These are phyloP conservation scores for Aegilops umbellulata DNA, from an alignment of 176 grass and related monocot species.

Conservation along the genomic window DNA sequence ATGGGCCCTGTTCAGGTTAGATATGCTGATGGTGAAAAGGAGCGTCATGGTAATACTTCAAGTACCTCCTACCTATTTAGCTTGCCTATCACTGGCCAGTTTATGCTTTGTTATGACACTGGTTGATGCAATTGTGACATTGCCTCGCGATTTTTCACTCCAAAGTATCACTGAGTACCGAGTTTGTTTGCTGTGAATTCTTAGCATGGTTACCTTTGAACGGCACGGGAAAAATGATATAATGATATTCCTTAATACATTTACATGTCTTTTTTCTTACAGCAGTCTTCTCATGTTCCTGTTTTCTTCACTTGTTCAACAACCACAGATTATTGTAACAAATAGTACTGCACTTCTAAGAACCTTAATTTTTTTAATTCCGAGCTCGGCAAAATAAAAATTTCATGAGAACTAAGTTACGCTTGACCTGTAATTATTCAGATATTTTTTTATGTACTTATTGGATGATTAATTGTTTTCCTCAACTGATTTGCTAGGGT, in stretches of 20 bases:
- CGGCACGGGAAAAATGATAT: not conserved
- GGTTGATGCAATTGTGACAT: not conserved
- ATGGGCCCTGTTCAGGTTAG: constrained; percentile 93
- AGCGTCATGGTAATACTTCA: constrained; percentile 71
- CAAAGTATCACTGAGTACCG: not conserved
- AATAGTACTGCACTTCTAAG: not conserved
- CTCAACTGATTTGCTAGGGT: constrained; percentile 49
- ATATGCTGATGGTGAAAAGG: constrained; percentile 97
- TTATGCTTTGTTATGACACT: not conserved
- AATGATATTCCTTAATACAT: not conserved
- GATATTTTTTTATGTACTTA: not conserved
- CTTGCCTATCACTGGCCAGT: not conserved
- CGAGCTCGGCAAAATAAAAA: not conserved
- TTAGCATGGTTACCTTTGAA: not conserved
- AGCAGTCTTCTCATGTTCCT: constrained; percentile 15
- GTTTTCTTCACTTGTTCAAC: not conserved
- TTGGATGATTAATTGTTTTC: constrained; percentile 22
- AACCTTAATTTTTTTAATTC: constrained; percentile 24
- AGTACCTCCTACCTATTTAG: not conserved
- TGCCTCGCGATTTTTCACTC: not conserved
- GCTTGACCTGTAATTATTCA: constrained; percentile 17
- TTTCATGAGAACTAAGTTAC: constrained; percentile 20
- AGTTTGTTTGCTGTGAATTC: not conserved
- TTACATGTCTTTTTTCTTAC: not conserved
- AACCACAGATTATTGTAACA: constrained; percentile 4